These are phyloP conservation scores for Podochytrium sp. DNA, from an alignment of 192 early-diverging fungal genomes.

Conservation along the genomic window DNA sequence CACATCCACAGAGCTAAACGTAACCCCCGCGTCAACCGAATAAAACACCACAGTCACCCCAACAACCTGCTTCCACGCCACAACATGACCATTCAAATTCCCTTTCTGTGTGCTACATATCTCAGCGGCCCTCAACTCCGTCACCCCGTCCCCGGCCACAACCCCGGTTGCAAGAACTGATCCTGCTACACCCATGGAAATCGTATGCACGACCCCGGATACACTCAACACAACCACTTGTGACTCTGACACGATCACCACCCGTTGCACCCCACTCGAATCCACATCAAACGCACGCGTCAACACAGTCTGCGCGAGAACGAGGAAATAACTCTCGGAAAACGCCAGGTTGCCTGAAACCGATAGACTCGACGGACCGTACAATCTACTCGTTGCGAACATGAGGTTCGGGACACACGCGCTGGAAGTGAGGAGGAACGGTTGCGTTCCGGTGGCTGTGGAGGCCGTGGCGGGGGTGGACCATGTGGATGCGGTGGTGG, in stretches of 20 bases:
- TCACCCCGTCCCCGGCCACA: background rate
- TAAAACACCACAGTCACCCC: background rate
- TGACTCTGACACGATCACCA: background rate
- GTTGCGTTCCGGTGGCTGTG: background rate
- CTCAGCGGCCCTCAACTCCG: background rate
- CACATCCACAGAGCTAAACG: background rate
- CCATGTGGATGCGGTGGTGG: background rate
- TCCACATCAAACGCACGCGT: constrained; percentile 5
- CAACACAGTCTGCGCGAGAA: background rate
- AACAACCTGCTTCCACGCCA: background rate
- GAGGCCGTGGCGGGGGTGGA: background rate
- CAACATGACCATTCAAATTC: background rate
- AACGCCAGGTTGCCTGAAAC: constrained; percentile 6
- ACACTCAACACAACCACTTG: background rate
- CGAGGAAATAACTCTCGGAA: constrained; percentile 7
- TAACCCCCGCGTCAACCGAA: constrained; percentile 11
- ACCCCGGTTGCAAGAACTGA: background rate
- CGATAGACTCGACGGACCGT: no score
- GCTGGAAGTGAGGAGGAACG: background rate
- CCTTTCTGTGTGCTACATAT: background rate
- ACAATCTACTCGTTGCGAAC: constrained; percentile 8
- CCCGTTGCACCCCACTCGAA: background rate
- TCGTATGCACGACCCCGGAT: background rate
- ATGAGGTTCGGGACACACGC: constrained; percentile 18
- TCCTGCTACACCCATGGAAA: background rate